Percentiles rank a stretch among this genome's conserved stretches.
These are phyloP conservation scores for Amniculicola lignicola DNA, from an alignment of 495 filamentous ascomycete species.

Conservation along the genomic window DNA sequence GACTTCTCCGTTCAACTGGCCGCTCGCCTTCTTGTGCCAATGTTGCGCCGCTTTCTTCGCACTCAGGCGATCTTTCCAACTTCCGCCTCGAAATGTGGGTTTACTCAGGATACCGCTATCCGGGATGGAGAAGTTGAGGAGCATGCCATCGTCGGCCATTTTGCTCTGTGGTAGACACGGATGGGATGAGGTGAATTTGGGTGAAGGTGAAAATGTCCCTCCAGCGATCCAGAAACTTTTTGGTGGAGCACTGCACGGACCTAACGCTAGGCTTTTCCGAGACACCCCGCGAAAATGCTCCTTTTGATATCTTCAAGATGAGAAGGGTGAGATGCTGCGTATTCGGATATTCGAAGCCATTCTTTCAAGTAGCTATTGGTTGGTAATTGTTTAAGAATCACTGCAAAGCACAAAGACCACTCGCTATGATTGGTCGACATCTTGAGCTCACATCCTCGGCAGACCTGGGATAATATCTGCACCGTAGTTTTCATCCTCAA, in stretches of 20 bases:
- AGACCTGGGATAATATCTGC: conserved; percentile 11
- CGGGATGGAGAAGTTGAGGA: conserved; percentile 82
- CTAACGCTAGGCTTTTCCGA: not conserved
- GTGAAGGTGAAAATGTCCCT: not conserved
- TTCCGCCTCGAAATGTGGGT: conserved; percentile 77
- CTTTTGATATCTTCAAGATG: no score
- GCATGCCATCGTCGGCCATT: conserved; percentile 94
- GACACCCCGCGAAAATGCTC: not conserved
- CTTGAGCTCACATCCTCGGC: not conserved
- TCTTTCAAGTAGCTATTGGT: no score
- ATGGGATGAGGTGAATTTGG: not conserved
- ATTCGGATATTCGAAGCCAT: no score
- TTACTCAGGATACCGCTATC: conserved; percentile 55
- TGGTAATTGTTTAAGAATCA: no score
- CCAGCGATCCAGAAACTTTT: conserved; percentile 1
- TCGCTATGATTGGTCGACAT: no score
- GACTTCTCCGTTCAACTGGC: conserved; percentile 5
- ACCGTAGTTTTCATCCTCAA: conserved; percentile 17
- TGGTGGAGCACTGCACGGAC: conserved; percentile 9
- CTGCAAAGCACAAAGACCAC: no score
- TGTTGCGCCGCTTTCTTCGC: conserved; percentile 70
- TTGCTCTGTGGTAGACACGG: conserved; percentile 1
- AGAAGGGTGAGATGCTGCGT: no score
- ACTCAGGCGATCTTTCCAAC: conserved; percentile 81
- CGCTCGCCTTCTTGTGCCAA: conserved; percentile 42